phyloP scores from a whole-genome alignment of 345 rosid species.

The Jatropha curcas region DNA sequence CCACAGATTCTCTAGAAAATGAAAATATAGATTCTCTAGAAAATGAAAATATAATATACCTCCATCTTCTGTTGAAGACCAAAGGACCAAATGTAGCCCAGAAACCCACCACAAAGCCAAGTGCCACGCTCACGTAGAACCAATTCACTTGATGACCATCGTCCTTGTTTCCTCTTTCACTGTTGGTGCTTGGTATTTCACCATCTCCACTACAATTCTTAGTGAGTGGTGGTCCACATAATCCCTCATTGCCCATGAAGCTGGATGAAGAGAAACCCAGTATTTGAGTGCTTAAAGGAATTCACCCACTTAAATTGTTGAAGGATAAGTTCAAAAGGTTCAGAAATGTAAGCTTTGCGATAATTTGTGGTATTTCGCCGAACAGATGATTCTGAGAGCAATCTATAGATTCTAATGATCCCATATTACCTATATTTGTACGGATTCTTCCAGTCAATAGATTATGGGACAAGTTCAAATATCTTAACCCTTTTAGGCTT shows the following conservation, averaged over 20 bases:
- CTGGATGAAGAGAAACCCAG: neutral
- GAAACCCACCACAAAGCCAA: neutral
- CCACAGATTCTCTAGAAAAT: neutral
- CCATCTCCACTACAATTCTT: neutral
- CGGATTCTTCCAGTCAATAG: conserved; percentile 20
- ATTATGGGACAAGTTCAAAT: conserved; percentile 30
- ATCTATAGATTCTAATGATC: conserved; percentile 23
- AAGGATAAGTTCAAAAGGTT: neutral
- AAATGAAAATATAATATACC: neutral
- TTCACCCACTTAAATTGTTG: conserved; percentile 1
- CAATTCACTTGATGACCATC: neutral
- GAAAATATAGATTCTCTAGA: neutral
- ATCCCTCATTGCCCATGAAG: neutral
- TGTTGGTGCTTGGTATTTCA: no score
- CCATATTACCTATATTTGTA: conserved; percentile 18
- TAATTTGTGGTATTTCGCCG: neutral
- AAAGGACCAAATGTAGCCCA: conserved; percentile 1
- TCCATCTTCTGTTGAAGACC: neutral
- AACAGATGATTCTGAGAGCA: conserved; percentile 18
- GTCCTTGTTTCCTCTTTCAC: neutral
- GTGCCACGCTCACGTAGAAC: neutral
- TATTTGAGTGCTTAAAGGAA: neutral
- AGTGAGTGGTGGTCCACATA: neutral
- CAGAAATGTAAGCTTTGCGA: neutral
- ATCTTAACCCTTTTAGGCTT: conserved; percentile 22